These are phyloP conservation scores for Rhytidiadelphus loreus DNA, from an alignment of 225 moss, liverwort and hornwort genomes.

Conservation along the genomic window DNA sequence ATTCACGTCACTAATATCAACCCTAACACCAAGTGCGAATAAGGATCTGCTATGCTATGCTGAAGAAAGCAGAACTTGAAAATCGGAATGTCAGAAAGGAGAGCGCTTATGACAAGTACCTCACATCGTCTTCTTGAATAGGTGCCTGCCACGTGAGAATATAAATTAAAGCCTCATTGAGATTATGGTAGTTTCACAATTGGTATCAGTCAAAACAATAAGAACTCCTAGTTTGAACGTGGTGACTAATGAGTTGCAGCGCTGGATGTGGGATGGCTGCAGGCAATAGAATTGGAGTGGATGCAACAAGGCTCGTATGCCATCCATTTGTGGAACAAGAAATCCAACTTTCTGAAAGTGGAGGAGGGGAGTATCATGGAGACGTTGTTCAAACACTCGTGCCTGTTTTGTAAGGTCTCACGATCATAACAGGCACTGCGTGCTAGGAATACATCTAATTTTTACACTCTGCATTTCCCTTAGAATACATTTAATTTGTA, in stretches of 20 bases:
- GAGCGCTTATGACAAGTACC: background rate
- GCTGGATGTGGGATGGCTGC: background rate
- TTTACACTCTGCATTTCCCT: background rate
- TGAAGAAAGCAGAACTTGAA: background rate
- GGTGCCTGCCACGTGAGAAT: background rate
- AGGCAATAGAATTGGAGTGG: constrained; percentile 20
- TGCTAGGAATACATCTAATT: background rate
- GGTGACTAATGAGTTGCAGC: background rate
- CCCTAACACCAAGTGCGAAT: background rate
- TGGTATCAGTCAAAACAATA: background rate
- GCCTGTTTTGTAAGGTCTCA: constrained; percentile 31
- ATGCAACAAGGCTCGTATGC: constrained; percentile 24
- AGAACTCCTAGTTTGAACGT: background rate
- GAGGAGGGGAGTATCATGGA: constrained; percentile 52
- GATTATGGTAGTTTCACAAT: background rate
- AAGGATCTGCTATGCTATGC: no score
- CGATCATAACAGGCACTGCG: background rate
- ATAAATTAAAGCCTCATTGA: background rate
- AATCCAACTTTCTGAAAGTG: constrained; percentile 20
- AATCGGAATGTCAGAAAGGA: background rate
- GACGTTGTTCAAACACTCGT: constrained; percentile 26
- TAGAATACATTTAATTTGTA: background rate
- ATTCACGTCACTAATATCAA: background rate
- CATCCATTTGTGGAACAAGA: constrained; percentile 60
- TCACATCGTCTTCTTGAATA: background rate